A percentile compares a stretch with the other conserved stretches of the same genome.
These are phyloP conservation scores for Amesomyces nigricolor DNA, from an alignment of 2,329 filamentous ascomycete genomes.

Conservation along the genomic window DNA sequence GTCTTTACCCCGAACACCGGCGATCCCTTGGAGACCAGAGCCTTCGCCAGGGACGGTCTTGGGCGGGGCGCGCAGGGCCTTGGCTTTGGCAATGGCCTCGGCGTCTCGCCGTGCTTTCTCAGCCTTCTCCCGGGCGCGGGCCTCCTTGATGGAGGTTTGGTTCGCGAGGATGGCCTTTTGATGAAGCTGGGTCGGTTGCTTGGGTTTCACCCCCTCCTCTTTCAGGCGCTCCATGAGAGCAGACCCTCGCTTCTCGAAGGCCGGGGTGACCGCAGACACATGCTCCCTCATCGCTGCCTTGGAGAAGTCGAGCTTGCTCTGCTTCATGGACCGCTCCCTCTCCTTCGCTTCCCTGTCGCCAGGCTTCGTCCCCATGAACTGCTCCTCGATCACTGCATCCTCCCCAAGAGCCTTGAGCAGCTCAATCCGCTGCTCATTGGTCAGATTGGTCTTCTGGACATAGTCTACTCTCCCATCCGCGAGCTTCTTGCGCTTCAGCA, in stretches of 20 bases:
- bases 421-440: conserved; percentile 76
- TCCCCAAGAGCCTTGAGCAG: conserved; percentile 60
- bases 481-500: conserved; percentile 55
- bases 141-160: conserved; percentile 60
- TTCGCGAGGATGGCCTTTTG: conserved; percentile 35
- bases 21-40: conserved; percentile 67
- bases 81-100: conserved; percentile 64
- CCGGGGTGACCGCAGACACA: conserved; percentile 40
- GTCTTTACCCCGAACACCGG: conserved; percentile 68
- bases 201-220: conserved; percentile 40
- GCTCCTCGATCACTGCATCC: conserved; percentile 46
- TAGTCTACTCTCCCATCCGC: conserved; percentile 44
- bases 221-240: conserved; percentile 41
- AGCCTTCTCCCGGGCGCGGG: conserved; percentile 67
- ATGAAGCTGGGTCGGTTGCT: conserved; percentile 36
- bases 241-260: conserved; percentile 37
- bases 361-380: conserved; percentile 41
- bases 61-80: conserved; percentile 49
- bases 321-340: conserved; percentile 44
- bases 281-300: conserved; percentile 44
- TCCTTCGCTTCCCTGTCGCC: conserved; percentile 30
- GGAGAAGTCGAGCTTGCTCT: conserved; percentile 59
- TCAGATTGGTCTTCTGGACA: conserved; percentile 70
- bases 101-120: conserved; percentile 68
- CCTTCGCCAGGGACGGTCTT: conserved; percentile 65